A percentile compares a stretch with the other conserved stretches of the same genome.
These are phyloP conservation scores for Kwoniella sp. DNA, from an alignment of 768 basidiomycete species.

Conservation along the genomic window DNA sequence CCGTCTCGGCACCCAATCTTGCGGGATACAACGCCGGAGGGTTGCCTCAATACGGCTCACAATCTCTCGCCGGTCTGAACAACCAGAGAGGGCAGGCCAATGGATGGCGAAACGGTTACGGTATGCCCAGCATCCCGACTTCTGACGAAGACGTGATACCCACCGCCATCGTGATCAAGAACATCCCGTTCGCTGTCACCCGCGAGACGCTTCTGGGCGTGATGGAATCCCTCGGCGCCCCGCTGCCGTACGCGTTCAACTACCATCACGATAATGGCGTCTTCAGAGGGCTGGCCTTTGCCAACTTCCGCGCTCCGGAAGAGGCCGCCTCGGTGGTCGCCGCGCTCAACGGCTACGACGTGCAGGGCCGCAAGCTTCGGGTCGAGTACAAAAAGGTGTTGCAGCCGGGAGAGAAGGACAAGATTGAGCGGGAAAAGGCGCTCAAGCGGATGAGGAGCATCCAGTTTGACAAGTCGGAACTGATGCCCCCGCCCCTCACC, in stretches of 20 bases:
- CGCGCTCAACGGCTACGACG: slow-evolving; percentile 74
- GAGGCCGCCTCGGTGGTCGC: slow-evolving; percentile 95
- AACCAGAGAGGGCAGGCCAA: slow-evolving; percentile 6
- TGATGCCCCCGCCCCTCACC: slow-evolving; percentile 16
- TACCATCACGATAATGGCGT: slow-evolving; percentile 96
- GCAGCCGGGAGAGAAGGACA: slow-evolving; percentile 98
- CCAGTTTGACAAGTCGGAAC: slow-evolving; percentile 59
- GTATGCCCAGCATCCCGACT: slow-evolving; percentile 11
- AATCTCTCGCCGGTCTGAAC: slow-evolving; percentile 22
- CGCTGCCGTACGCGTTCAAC: slow-evolving; percentile 98
- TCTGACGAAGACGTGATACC: slow-evolving; percentile 82
- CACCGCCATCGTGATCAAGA: slow-evolving; percentile 99
- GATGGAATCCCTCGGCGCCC: slow-evolving; percentile 91
- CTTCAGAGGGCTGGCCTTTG: slow-evolving; percentile 96
- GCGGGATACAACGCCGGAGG: slow-evolving; percentile 16
- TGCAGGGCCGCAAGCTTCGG: slow-evolving; percentile 80
- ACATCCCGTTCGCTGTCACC: slow-evolving; percentile 98
- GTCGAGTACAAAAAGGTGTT: slow-evolving; percentile 99
- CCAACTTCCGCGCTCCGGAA: slow-evolving; percentile 85
- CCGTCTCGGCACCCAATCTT: slow-evolving; percentile 18
- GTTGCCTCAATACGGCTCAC: slow-evolving; percentile 23
- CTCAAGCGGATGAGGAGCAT: slow-evolving; percentile 96
- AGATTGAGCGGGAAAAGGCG: slow-evolving; percentile 97
- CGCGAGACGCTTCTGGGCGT: slow-evolving; percentile 93
- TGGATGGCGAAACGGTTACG: slow-evolving; percentile 29